Percentiles rank a stretch among this genome's conserved stretches.
Conservation (phyloP, 2,329 filamentous ascomycete genomes). For the Magnaporthiopsis incrustans region DNA sequence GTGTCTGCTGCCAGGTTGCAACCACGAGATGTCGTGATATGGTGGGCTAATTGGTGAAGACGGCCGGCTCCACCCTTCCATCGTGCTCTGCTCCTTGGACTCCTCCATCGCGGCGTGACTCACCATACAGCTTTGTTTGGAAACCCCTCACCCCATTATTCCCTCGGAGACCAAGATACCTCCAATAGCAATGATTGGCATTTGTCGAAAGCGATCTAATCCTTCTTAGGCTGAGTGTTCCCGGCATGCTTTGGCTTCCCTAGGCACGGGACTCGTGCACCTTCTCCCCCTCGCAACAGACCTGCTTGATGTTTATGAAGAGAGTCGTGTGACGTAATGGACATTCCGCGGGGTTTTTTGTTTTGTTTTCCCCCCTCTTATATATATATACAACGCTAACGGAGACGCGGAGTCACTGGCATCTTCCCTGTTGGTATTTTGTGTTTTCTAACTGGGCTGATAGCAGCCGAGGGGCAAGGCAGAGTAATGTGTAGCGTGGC, state of each 20-base stretch:
- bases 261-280: not conserved
- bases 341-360: not conserved
- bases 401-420: no score
- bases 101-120: not conserved
- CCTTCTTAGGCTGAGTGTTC: not conserved
- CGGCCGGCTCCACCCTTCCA: no score
- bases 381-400: not conserved
- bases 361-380: not conserved
- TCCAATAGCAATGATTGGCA: not conserved
- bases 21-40: not conserved
- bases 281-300: not conserved
- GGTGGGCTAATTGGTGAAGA: not conserved
- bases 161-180: not conserved
- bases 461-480: no score
- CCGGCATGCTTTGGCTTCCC: no score
- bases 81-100: not conserved
- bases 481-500: no score
- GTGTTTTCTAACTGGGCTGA: not conserved
- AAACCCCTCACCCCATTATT: not conserved
- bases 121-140: not conserved
- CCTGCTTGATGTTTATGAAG: not conserved
- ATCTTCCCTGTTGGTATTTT: not conserved
- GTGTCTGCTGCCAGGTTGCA: not conserved
- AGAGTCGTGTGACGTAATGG: not conserved
- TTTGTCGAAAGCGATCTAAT: not conserved